Evolutionary conservation across 208 protist species (phyloP).

Genomic region (Borovskyia barvae): DNA sequence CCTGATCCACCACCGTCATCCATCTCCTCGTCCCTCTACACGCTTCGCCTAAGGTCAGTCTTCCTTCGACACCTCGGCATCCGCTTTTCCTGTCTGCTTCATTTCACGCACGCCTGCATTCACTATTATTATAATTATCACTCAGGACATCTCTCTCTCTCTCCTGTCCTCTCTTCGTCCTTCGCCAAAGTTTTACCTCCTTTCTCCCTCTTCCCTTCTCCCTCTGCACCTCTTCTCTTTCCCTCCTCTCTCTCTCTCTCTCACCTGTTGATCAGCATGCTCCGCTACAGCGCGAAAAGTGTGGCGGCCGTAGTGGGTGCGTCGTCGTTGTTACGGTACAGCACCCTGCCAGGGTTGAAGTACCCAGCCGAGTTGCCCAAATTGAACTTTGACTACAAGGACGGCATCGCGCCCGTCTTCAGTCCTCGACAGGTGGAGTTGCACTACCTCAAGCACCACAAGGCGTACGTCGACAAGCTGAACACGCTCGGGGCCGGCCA

Average conservation of each 20-base stretch:
- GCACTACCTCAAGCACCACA: constrained; percentile 94
- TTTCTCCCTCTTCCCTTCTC: background rate
- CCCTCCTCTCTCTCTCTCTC: background rate
- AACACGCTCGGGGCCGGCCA: constrained; percentile 71
- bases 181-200: background rate
- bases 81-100: no score
- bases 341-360: constrained; percentile 55
- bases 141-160: background rate
- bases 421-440: constrained; percentile 83
- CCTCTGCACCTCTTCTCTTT: background rate
- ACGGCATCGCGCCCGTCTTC: constrained; percentile 72
- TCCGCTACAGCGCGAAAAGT: constrained; percentile 10
- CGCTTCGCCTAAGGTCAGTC: no score
- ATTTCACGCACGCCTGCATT: background rate
- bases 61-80: no score
- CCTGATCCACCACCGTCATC: no score
- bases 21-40: no score
- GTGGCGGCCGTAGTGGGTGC: constrained; percentile 5
- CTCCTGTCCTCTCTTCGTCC: background rate
- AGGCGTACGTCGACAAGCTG: constrained; percentile 91
- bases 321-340: constrained; percentile 30
- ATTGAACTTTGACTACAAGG: constrained; percentile 66
- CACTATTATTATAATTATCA: background rate
- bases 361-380: constrained; percentile 76
- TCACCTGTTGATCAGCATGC: no score